Evolutionary conservation across 2,329 filamentous ascomycete genomes (phyloP).

Genomic region (Hypoxylon sp.): DNA sequence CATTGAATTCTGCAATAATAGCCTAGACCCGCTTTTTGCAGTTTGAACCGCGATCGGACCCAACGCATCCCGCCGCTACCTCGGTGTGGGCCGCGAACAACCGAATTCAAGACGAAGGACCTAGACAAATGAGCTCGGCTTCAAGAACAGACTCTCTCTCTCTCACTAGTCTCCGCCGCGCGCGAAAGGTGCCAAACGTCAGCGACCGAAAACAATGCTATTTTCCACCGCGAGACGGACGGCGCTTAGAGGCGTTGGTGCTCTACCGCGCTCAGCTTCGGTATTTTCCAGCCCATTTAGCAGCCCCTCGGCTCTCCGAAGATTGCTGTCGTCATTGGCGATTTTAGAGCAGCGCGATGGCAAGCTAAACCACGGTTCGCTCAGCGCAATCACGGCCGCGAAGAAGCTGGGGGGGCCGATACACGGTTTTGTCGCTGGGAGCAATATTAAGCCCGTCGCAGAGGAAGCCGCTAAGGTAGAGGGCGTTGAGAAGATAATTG

Average conservation of each 20-base stretch:
- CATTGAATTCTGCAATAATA: no score
- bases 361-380: conserved; percentile 82
- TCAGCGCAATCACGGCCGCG: conserved; percentile 88
- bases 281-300: conserved; percentile 51
- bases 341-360: conserved; percentile 94
- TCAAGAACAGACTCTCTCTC: conserved; percentile 4
- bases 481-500: conserved; percentile 91
- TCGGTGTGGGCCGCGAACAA: conserved; percentile 38
- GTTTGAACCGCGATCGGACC: conserved; percentile 25
- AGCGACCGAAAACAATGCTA: conserved; percentile 43
- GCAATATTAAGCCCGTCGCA: conserved; percentile 79
- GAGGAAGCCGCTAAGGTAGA: conserved; percentile 89
- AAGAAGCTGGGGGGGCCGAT: conserved; percentile 87
- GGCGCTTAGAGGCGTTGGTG: conserved; percentile 45
- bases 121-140: conserved; percentile 15
- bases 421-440: conserved; percentile 88
- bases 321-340: conserved; percentile 87
- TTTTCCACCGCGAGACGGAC: conserved; percentile 49
- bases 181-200: conserved; percentile 18
- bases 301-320: conserved; percentile 68
- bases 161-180: conserved; percentile 2
- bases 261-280: conserved; percentile 44
- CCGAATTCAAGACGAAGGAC: conserved; percentile 35
- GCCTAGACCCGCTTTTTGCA: neutral
- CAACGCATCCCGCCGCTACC: conserved; percentile 8